Base-by-base conservation (phyloP, 495 filamentous ascomycete species). In the Amniculicola lignicola region DNA sequence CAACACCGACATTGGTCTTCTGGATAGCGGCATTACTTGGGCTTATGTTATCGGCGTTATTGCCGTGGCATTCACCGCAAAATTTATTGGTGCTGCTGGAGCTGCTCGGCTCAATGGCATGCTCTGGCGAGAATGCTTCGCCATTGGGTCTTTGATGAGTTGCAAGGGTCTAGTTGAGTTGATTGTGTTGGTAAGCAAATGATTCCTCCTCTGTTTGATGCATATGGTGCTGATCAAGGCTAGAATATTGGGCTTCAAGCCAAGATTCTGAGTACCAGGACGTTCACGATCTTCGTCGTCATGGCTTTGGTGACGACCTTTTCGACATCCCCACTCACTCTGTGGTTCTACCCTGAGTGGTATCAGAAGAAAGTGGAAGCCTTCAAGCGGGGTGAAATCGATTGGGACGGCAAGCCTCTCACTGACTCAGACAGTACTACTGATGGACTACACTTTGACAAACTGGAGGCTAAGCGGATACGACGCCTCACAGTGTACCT, bases 221-320 rank as follows among this genome's bases (percentile, higher is more conserved):
- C 21, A n/a, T 48, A 14, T 40, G 0, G 36, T 16, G 19, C 62
- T 66, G 53, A 68, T 29, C 12, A 19, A 7, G 27, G 27, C 1
- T 52, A 94, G 88, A 98, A 98, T 62, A 95, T 98, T 64, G 93
- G 93, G 21, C 78, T 93, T 14, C 87, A 95, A 79, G 93, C 93
- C 19, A 84, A 84, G 44, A 96, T 98, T 57, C 72, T 98, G 24
- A 92, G 87, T 43, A 78, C 79, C 21, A 80, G 83, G 23, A 96
- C 93, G 0, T 98, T 98, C 67, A 98, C 91, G 27, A 96, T 98
- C 52, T 98, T 98, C 49, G 93, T 98, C n/a, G 88, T 96, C 57
- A 96, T 97, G 83, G 92, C 93, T 27, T 75, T 97, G 7, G 80
- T 96, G 33, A 96, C 91, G 1, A 98, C 93, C 0, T 91, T 98